phyloP scores from a whole-genome alignment of 2,329 filamentous ascomycete genomes.

The Aspergillus glaucus region DNA sequence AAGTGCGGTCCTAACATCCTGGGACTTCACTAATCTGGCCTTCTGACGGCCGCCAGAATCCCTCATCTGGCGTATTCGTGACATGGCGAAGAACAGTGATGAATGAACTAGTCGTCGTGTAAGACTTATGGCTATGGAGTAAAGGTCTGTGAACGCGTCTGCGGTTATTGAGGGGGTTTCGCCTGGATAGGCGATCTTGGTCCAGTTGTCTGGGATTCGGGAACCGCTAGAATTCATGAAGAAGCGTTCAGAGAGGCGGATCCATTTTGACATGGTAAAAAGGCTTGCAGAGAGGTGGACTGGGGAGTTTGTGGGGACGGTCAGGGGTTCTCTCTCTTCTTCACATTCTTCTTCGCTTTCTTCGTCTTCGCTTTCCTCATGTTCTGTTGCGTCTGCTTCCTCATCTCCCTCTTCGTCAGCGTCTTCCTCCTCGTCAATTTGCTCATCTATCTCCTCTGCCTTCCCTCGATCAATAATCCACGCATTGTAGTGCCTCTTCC shows the following conservation, averaged over 20 bases:
- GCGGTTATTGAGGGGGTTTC: conserved; percentile 64
- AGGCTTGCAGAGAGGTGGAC: conserved; percentile 49
- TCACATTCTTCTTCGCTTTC: conserved; percentile 18
- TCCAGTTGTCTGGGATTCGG: conserved; percentile 62
- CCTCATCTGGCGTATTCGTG: conserved; percentile 53
- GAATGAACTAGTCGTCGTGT: conserved; percentile 66
- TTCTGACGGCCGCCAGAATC: conserved; percentile 21
- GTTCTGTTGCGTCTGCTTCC: not conserved
- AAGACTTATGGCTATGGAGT: conserved; percentile 60
- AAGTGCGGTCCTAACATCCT: conserved; percentile 52
- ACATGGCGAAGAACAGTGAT: conserved; percentile 63
- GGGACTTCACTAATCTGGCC: conserved; percentile 31
- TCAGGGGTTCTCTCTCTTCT: conserved; percentile 21
- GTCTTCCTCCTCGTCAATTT: conserved; percentile 13
- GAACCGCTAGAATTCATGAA: conserved; percentile 66
- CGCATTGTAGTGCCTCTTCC: conserved; percentile 52
- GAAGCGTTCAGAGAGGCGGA: conserved; percentile 57
- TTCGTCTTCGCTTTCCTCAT: conserved; percentile 6
- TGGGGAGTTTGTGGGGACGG: conserved; percentile 6
- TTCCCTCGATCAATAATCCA: conserved; percentile 56
- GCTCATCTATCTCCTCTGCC: conserved; percentile 27
- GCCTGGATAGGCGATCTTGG: conserved; percentile 45
- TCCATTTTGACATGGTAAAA: conserved; percentile 55
- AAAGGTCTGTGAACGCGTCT: conserved; percentile 70
- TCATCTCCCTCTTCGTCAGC: not conserved